phyloP scores from a whole-genome alignment of 148 eudicot genomes.

The Chenopodium formosanum region DNA sequence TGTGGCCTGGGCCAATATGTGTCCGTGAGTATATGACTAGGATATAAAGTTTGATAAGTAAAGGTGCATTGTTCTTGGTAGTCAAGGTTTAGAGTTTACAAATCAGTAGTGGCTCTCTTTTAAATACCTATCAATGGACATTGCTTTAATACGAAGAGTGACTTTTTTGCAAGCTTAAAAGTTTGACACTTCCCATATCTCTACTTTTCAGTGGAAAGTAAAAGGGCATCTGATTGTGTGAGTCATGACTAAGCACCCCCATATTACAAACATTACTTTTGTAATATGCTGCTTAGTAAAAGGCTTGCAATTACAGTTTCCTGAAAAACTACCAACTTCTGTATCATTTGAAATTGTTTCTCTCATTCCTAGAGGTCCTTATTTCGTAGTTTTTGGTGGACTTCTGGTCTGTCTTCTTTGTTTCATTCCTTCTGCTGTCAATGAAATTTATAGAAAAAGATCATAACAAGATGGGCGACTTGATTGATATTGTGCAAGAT shows the following conservation, averaged over 20 bases:
- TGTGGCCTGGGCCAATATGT: neutral
- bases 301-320: neutral
- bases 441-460: neutral
- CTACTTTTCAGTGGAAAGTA: neutral
- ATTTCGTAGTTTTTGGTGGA: neutral
- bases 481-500: too few relatives aligned
- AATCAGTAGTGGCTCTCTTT: neutral
- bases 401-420: neutral
- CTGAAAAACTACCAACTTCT: neutral
- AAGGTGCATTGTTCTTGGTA: neutral
- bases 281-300: neutral
- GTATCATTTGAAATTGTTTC: too few relatives aligned
- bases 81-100: neutral
- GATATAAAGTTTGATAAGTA: neutral
- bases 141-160: neutral
- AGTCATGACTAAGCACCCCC: neutral
- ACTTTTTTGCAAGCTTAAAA: neutral
- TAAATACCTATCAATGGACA: neutral
- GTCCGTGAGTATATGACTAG: neutral
- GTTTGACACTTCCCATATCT: neutral
- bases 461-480: too few relatives aligned
- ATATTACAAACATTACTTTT: too few relatives aligned
- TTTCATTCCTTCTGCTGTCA: neutral
- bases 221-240: neutral
- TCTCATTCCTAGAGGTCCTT: neutral